Conservation (phyloP, 768 basidiomycete species). For the Lactifluus echinatus region DNA sequence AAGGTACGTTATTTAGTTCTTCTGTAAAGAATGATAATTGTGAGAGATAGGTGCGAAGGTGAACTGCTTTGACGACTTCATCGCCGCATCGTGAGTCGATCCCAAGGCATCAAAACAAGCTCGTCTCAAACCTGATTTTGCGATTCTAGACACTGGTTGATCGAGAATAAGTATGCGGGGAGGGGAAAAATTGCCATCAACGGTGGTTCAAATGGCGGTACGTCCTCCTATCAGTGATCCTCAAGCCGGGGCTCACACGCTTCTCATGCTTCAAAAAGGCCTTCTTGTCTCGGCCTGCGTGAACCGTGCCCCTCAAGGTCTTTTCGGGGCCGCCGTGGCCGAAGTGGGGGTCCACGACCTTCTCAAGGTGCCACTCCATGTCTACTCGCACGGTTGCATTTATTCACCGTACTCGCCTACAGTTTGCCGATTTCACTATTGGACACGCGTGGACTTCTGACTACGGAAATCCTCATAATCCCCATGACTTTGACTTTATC, state of each 20-base stretch:
- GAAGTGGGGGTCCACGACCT: constrained; percentile 80
- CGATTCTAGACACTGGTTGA: constrained; percentile 50
- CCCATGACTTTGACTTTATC: constrained; percentile 80
- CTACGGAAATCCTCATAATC: constrained; percentile 66
- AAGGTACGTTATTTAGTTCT: constrained; percentile 39
- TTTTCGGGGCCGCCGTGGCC: constrained; percentile 69
- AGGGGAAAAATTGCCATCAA: constrained; percentile 67
- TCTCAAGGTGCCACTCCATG: constrained; percentile 45
- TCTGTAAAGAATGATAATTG: background rate
- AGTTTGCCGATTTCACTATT: constrained; percentile 74
- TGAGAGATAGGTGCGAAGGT: constrained; percentile 30
- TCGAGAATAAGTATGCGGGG: constrained; percentile 62
- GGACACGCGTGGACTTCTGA: constrained; percentile 75
- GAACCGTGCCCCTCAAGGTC: constrained; percentile 67
- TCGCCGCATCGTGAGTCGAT: constrained; percentile 58
- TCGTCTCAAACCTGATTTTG: background rate
- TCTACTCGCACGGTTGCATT: background rate
- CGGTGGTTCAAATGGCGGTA: constrained; percentile 77
- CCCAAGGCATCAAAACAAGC: background rate
- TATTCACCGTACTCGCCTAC: background rate
- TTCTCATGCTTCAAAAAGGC: constrained; percentile 32
- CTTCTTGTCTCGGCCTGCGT: constrained; percentile 79
- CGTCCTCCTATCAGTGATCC: constrained; percentile 16
- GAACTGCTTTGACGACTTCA: constrained; percentile 79
- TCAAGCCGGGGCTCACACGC: background rate